Percentiles rank a stretch among this genome's conserved stretches.
Evolutionary conservation across 106 monocot species (phyloP).

Genomic region (Narthecium ossifragum): DNA sequence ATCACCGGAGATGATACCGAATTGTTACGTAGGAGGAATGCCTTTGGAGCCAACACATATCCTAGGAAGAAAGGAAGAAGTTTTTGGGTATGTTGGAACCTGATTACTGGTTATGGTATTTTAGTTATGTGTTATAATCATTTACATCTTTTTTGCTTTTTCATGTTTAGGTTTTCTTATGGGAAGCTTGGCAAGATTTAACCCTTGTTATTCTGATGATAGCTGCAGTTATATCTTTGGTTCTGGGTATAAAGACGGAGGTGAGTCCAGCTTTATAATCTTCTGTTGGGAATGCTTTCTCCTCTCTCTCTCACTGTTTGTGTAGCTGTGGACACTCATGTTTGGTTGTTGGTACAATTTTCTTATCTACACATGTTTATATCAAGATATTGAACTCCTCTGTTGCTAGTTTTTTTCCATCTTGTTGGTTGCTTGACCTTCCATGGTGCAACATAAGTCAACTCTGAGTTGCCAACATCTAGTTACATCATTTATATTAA

Average conservation of each 20-base stretch:
- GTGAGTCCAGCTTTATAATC: conserved; percentile 23
- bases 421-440: no score
- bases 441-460: no score
- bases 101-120: background rate
- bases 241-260: conserved; percentile 85
- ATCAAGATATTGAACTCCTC: no score
- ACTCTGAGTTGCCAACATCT: no score
- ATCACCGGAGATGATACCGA: conserved; percentile 70
- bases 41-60: conserved; percentile 85
- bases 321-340: background rate
- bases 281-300: background rate
- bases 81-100: conserved; percentile 52
- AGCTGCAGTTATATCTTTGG: conserved; percentile 74
- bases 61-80: conserved; percentile 85
- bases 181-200: conserved; percentile 89
- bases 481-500: no score
- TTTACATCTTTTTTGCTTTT: conserved; percentile 2
- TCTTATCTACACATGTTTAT: background rate
- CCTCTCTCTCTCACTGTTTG: background rate
- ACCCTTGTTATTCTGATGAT: conserved; percentile 87
- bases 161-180: conserved; percentile 56
- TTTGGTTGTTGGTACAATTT: background rate
- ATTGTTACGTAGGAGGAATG: conserved; percentile 42
- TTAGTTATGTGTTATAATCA: background rate
- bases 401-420: no score